Base-by-base conservation (phyloP, 2,329 filamentous ascomycete species). In the Ophiobolus disseminans region DNA sequence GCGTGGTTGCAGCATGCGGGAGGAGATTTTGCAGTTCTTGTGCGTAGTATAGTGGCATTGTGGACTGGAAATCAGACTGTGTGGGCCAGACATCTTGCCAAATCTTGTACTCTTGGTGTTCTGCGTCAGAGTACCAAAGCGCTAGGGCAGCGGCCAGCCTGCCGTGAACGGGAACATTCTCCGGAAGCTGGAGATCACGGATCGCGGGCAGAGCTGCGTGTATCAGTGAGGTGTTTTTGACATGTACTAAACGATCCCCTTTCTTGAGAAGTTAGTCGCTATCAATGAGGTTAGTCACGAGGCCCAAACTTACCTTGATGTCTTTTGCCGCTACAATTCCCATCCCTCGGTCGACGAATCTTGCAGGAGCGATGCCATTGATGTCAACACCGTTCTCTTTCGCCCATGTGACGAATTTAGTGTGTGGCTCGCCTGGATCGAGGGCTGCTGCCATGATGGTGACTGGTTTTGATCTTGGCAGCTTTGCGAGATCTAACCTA, bases 11-110 rank as follows among this genome's bases (percentile, higher is more conserved):
- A 36, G 70, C 69, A 4, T 68, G 61, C 44, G 75, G 76, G 1
- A 79, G 65, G 21, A 64, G 66, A 45, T 58, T 58, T 57, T 74
- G 76, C 0, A 82, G 57, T 0, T 66, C 53, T 10, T 65, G 45
- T 3, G 76, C 67, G 80, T 83, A 86, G 45, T 82, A 72, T 2
- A 87, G 66, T 0, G 85, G 84, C 75, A 87, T 78, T 26, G 76
- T 80, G 2, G 73, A 68, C 57, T 76, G 63, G 50, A 95, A 82
- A 58, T 90, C 86, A 5, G 76, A 70, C 1, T 73, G 71, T 0
- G 79, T 81, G 0, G 91, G 90, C 75, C 90, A 86, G 11, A 89
- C 82, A 44, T 80, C 80, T 62, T 81, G 78, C 88, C 89, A 93
- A 14, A 76, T 69, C 0, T 74, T 72, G 55, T 78, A 77, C 14